Evolutionary conservation across 495 filamentous ascomycete species (phyloP), one percentile per base, ranked within the genome.

Genomic region (Clohesyomyces aquaticus): DNA sequence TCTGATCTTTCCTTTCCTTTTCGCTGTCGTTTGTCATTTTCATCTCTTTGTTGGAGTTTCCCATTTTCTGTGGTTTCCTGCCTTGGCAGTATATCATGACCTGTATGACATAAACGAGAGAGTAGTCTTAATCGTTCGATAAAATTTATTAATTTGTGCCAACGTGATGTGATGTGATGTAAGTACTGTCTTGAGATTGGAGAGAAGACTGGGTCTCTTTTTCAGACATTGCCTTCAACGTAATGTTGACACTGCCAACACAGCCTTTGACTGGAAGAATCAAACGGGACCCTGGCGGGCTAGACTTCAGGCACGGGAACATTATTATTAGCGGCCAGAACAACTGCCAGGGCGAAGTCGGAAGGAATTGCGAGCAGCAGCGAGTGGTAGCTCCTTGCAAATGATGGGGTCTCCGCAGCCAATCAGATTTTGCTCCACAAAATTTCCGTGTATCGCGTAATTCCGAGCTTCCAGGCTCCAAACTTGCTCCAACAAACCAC

Each of bases 51-150:
- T 43, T 2, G 53, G 22, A 19, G 29, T 18, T 61, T 45, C 48
- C 51, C 19, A 1, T 12, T 18, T 23, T 14, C 19, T 42, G 28
- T 23, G 16, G 14, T 45, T 25, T 50, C n/a, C 16, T 47, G 48
- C 27, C 18, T 16, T 18, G 27, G 57, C 57, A 19, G 45, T 26
- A 18, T 21, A 48, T 54, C 43, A 66, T 55, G 63, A 66, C 35
- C 46, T 66, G 55, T 66, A 66, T 60, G 63, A 64, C 46, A 41
- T 35, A 55, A 66, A 66, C 49, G 63, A 66, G 55, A 66, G 55
- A 55, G 63, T 60, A 60, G 55, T 66, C 55, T 55, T 66, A 66
- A 64, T 64, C 61, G 46, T 58, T 64, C 61, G 23, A 52, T 28
- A 27, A 38, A 38, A 38, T 14, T 14, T 14, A 38, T 38, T 38